Evolutionary conservation across 2,329 filamentous ascomycete genomes (phyloP), one percentile per base, ranked within the genome.

Genomic region (Huntiella decipiens): DNA sequence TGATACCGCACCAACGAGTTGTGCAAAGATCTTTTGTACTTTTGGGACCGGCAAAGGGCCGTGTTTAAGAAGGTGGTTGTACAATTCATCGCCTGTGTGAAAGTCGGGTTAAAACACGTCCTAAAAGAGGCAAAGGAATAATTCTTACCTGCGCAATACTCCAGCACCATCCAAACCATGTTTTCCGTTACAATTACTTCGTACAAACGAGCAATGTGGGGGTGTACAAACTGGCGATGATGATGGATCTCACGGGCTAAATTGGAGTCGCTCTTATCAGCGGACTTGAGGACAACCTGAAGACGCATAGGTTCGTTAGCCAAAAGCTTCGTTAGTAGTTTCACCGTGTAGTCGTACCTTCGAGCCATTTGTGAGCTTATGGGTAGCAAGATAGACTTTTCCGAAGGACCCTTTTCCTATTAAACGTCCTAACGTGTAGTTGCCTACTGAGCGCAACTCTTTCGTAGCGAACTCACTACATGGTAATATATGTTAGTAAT

Each of bases 361-460:
- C 59, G 87, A 94, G 57, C 87, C 88, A 77, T 95, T 95, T 57
- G 85, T 96, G 61, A 98, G 84, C 63, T 95, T 96, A 63, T 98
- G 91, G 39, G 79, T 77, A 49, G 88, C 91, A 49, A 98, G 71
- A 62, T 98, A 98, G 56, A 98, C 91, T 65, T 95, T 96, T 56
- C 91, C 91, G 63, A 98, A 98, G 52, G 87, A 95, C 48, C 91
- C 91, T 60, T 96, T 98, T 54, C 91, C 91, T 59, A 98, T 94
- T 49, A 98, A 69, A 50, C 79, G 79, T 39, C 91, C 91, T 48
- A 98, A 73, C 33, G 79, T 79, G 63, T 98, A 98, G 66, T 95
- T 96, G 54, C 91, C 91, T 51, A 98, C 91, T 46, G 79, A 84
- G 57, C 82, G 80, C 54, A 98, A 75, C 53, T 98, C 88, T 60